phyloP scores from a whole-genome alignment of 2,329 filamentous ascomycete species.

The Pseudopyricularia javanii region DNA sequence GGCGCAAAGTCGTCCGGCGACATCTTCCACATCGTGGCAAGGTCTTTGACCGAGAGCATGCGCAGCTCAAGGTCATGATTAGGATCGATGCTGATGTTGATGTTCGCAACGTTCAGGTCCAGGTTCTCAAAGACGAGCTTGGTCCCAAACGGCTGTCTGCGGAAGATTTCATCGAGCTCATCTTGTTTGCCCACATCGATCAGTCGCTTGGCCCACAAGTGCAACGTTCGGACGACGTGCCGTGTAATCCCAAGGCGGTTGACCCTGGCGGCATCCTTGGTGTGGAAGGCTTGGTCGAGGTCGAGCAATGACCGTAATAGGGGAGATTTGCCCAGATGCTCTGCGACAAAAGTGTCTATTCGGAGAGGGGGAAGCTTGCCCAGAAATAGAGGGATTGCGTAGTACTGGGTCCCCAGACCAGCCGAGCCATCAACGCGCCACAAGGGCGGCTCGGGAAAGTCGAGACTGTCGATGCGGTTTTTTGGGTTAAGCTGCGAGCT shows the following conservation, averaged over 20 bases:
- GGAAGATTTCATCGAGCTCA: constrained; percentile 21
- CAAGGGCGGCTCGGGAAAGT: constrained; percentile 25
- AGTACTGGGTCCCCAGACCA: constrained; percentile 44
- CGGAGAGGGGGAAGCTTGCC: constrained; percentile 33
- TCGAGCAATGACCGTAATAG: constrained; percentile 32
- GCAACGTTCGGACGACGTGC: constrained; percentile 41
- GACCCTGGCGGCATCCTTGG: constrained; percentile 34
- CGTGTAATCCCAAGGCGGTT: constrained; percentile 36
- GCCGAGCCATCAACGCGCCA: constrained; percentile 50
- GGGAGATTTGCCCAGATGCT: constrained; percentile 25
- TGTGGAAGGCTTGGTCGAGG: constrained; percentile 41
- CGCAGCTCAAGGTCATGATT: constrained; percentile 42
- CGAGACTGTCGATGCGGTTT: constrained; percentile 46
- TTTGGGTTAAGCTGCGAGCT: constrained; percentile 44
- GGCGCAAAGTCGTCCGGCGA: constrained; percentile 25
- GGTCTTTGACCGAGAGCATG: constrained; percentile 28
- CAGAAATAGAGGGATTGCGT: constrained; percentile 40
- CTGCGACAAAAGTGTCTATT: constrained; percentile 45
- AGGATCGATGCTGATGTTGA: constrained; percentile 31
- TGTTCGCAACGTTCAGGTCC: constrained; percentile 30
- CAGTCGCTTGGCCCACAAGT: constrained; percentile 14
- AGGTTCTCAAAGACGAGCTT: constrained; percentile 41
- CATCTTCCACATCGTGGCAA: constrained; percentile 30
- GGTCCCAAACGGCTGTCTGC: constrained; percentile 37
- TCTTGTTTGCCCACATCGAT: constrained; percentile 11